Conservation (phyloP, 2,329 filamentous ascomycete species). For the Chaetomiaceae sp. region DNA sequence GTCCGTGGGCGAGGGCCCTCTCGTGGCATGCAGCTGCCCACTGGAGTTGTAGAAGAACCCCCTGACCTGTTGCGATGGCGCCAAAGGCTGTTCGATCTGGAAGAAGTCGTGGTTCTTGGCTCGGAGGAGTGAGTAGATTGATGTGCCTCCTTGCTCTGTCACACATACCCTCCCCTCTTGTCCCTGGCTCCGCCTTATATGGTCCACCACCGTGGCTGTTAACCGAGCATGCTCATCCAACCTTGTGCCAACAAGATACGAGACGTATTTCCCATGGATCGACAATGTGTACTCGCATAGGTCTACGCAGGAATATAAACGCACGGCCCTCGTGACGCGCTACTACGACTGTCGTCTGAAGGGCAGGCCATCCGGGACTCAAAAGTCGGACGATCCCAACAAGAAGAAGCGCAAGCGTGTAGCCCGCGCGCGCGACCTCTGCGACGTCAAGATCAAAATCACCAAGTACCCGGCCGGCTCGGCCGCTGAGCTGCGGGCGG, state of each 20-base stretch:
- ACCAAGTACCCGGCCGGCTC: constrained; percentile 66
- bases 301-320: constrained; percentile 74
- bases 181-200: too few relatives aligned
- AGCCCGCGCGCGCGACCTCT: constrained; percentile 70
- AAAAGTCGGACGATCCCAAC: constrained; percentile 70
- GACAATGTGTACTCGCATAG: constrained; percentile 82
- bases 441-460: constrained; percentile 82
- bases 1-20: background rate
- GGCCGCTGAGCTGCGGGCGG: constrained; percentile 16
- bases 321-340: constrained; percentile 74
- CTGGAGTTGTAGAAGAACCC: constrained; percentile 56
- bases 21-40: constrained; percentile 34
- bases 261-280: constrained; percentile 76
- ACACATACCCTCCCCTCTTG: too few relatives aligned
- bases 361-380: constrained; percentile 69
- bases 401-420: constrained; percentile 77
- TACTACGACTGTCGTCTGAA: constrained; percentile 83
- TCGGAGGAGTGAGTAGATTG: constrained; percentile 61
- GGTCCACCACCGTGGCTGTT: too few relatives aligned
- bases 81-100: constrained; percentile 66
- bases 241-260: constrained; percentile 49
- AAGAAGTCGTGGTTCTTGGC: constrained; percentile 64
- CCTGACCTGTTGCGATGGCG: constrained; percentile 65
- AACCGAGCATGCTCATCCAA: constrained; percentile 2
- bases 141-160: background rate